Conservation (phyloP, 2,329 filamentous ascomycete species). For the Pseudogymnoascus pannorum region DNA sequence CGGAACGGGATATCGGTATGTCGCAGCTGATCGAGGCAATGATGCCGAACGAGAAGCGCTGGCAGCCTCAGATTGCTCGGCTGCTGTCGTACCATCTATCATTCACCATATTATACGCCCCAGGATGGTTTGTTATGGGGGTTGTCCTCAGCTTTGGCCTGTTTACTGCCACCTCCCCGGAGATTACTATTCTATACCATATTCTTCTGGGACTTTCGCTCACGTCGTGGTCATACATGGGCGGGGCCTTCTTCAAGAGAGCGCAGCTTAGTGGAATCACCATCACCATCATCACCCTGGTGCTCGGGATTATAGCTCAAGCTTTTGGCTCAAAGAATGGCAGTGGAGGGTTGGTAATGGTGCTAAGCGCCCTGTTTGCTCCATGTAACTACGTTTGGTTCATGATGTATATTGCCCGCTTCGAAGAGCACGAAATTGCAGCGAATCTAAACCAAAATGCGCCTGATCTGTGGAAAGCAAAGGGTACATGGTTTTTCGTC, state of each 20-base stretch:
- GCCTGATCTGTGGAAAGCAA: constrained; percentile 61
- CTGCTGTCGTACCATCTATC: constrained; percentile 72
- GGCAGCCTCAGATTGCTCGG: constrained; percentile 72
- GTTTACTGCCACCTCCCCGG: constrained; percentile 55
- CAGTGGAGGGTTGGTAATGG: constrained; percentile 53
- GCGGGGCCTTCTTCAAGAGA: constrained; percentile 76
- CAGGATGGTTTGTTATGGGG: constrained; percentile 74
- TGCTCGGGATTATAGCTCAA: constrained; percentile 78
- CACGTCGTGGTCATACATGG: constrained; percentile 72
- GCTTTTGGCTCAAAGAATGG: constrained; percentile 47
- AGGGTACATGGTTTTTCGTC: constrained; percentile 70
- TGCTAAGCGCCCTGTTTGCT: constrained; percentile 71
- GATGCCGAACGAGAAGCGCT: constrained; percentile 69
- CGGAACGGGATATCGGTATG: constrained; percentile 80
- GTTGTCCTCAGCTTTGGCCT: constrained; percentile 56
- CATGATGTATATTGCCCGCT: constrained; percentile 67
- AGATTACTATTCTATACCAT: constrained; percentile 66
- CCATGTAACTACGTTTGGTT: constrained; percentile 87
- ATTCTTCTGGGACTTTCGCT: constrained; percentile 70
- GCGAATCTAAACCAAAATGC: constrained; percentile 56
- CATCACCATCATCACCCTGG: constrained; percentile 61
- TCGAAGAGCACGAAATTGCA: constrained; percentile 53
- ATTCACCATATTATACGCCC: constrained; percentile 72
- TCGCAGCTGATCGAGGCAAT: constrained; percentile 84
- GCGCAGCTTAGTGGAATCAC: constrained; percentile 83